Base-by-base conservation (phyloP, 192 early-diverging fungal species). In the Backusella westeae region DNA sequence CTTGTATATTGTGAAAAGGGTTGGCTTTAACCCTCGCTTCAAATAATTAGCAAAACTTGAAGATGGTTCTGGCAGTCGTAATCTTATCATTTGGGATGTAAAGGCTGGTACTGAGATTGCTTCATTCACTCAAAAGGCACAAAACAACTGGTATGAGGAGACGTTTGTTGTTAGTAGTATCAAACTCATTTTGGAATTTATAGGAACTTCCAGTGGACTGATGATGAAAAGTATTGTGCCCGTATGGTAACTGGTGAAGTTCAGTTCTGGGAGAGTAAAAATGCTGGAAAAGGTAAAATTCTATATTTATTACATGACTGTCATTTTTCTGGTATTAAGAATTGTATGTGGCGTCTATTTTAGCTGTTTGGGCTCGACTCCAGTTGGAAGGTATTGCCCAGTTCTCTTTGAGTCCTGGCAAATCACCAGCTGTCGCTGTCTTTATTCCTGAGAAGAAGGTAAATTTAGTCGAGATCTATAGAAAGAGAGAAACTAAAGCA, bases 181-280 rank as follows among this genome's bases (percentile, higher is more conserved):
- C 34, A 68, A 34, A 12, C 19, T 12, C 12, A n/a, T 56, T 26
- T 23, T 3, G 21, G 2, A 21, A 44, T 67, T 65, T 65, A 42
- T 78, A 92, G 93, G 92, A 93, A 95, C 74, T 87, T 96, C 80
- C 93, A 97, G 82, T 99, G 96, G 96, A 96, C 95, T 23, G 93
- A 93, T 69, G 94, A 95, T 80, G 98, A 99, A 86, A 72, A 87
- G 35, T 93, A 88, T 81, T 97, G 91, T 81, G 94, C 93, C 35
- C 92, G 93, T 75, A 90, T 96, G 83, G 92, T 93, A n/a, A 84
- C 89, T 15, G 90, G 90, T 34, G 95, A 97, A 80, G 89, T 99
- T 77, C 95, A 95, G 69, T 96, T 99, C 79, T 96, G 90, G 84
- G 86, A 90, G 67, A 86, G 90, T 72, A 87, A 87, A 71, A 87